Evolutionary conservation across 148 eudicot genomes (phyloP).

Genomic region (Arbutus unedo): DNA sequence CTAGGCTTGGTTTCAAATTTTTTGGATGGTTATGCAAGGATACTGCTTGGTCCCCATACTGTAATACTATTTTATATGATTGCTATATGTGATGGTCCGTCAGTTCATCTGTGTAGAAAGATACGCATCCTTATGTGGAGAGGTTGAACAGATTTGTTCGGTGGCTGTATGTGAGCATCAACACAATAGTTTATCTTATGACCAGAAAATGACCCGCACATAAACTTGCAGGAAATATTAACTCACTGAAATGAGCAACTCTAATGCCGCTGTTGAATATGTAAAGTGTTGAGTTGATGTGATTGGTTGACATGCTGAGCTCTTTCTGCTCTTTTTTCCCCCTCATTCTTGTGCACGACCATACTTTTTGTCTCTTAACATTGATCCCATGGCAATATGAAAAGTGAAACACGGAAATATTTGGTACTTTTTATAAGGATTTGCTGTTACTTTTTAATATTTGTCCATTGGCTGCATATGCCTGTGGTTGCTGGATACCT

Average conservation of each 20-base stretch:
- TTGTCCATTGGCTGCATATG: background rate
- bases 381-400: background rate
- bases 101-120: background rate
- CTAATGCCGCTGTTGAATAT: background rate
- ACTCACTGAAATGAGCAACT: background rate
- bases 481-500: background rate
- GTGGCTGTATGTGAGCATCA: background rate
- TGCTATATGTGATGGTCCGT: background rate
- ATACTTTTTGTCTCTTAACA: background rate
- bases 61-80: background rate
- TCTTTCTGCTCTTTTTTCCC: background rate
- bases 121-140: background rate
- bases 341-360: background rate
- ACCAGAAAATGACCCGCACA: background rate
- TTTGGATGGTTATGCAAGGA: background rate
- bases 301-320: background rate
- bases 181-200: background rate
- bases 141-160: background rate
- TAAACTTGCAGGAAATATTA: background rate
- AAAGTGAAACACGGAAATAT: background rate
- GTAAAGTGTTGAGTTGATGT: background rate
- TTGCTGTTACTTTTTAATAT: background rate
- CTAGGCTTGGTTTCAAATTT: background rate
- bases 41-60: background rate
- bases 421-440: background rate